Evolutionary conservation across 2,329 filamentous ascomycete species (phyloP), one percentile per base, ranked within the genome.

Genomic region (Diaporthe batatas): DNA sequence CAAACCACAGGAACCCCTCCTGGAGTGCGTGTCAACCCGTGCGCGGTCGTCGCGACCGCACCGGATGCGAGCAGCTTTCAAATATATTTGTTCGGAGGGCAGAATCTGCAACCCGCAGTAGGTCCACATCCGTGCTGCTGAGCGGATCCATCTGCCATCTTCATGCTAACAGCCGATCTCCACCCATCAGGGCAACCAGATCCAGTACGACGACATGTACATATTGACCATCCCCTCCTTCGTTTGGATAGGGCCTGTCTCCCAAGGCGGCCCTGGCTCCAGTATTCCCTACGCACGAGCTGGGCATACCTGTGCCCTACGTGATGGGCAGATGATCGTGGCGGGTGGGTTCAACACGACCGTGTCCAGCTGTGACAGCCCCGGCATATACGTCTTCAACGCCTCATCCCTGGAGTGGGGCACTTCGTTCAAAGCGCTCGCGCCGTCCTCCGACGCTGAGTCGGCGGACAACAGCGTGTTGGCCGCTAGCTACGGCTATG

Each of bases 61-160:
- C 88, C 92, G 8, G 92, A 94, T 78, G 92, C 92, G 11, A 92
- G 91, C 23, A 93, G 90, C 36, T 93, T 94, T 79, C 93, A 95
- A 78, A 87, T 95, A 57, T 94, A 95, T 82, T 88, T 95, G 83
- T 95, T 92, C 78, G 93, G 92, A 16, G 93, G 93, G 0, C 93
- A 95, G 79, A 93, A 93, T 75, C 84, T 95, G 0, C 85, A 89
- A 34, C 92, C 93, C 0, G 88, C 86, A 73, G 90, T 85, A 76
- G 77, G 83, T 65, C 23, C 25, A 23, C 47, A 5, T 8, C 49
- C 16, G 29, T 10, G 4, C 2, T 23, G 29, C 29, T 16, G 34
- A 11, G 29, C 25, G 55, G 16, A 36, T 53, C 5, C 34, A 25
- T 21, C 6, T 14, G 0, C 23, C 12, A 21, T 42, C 14, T 0